These are phyloP conservation scores for Artomyces pyxidatus DNA, from an alignment of 768 basidiomycete genomes.

Conservation along the genomic window DNA sequence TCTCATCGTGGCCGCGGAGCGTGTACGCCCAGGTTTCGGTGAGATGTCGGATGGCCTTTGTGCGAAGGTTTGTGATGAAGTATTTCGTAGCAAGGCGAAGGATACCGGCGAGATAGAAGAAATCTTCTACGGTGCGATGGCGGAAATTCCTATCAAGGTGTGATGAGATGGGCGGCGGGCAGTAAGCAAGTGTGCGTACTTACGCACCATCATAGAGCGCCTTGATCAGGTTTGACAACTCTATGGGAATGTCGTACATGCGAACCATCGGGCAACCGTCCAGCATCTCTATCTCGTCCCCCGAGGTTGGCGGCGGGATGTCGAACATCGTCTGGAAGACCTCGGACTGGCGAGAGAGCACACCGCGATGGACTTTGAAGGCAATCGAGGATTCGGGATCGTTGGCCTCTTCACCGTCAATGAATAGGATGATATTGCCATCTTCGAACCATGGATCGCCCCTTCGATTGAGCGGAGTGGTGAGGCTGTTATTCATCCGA, in stretches of 20 bases:
- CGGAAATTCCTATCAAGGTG: constrained; percentile 28
- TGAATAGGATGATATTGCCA: constrained; percentile 46
- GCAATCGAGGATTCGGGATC: constrained; percentile 24
- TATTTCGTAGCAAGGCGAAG: constrained; percentile 55
- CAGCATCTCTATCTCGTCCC: constrained; percentile 25
- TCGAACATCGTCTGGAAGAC: constrained; percentile 50
- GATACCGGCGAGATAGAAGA: constrained; percentile 48
- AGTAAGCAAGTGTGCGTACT: constrained; percentile 20
- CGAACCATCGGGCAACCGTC: constrained; percentile 43
- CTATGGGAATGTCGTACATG: constrained; percentile 44
- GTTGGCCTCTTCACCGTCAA: constrained; percentile 27
- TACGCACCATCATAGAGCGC: constrained; percentile 52
- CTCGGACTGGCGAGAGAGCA: constrained; percentile 45
- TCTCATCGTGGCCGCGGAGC: constrained; percentile 46
- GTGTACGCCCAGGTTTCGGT: constrained; percentile 45
- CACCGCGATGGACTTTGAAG: constrained; percentile 44
- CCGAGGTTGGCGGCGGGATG: constrained; percentile 32
- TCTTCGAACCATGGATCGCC: constrained; percentile 54
- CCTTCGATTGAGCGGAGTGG: constrained; percentile 12
- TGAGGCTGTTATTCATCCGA: too few species aligned
- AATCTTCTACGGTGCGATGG: constrained; percentile 38
- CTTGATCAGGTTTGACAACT: constrained; percentile 42
- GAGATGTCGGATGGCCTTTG: constrained; percentile 41
- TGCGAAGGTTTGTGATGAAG: constrained; percentile 43
- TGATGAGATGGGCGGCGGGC: background rate